Percentiles rank a stretch among this genome's conserved stretches.
Evolutionary conservation across 768 basidiomycete species (phyloP).

Genomic region (Boletus tomentosulus): DNA sequence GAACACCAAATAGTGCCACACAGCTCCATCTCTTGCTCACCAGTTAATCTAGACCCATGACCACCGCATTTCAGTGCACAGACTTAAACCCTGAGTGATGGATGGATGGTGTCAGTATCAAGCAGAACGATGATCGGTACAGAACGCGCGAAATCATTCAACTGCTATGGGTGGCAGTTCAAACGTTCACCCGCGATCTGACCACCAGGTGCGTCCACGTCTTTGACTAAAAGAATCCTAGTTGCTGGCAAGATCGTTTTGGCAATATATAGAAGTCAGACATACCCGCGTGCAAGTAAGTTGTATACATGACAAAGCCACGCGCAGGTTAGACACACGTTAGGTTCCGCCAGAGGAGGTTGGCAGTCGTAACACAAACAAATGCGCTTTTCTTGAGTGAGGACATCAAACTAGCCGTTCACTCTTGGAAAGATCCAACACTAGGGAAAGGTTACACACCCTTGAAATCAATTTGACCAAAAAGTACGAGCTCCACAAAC

Average conservation of each 20-base stretch:
- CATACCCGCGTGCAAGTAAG: no score
- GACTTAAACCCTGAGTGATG: not conserved
- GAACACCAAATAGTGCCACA: conserved; percentile 26
- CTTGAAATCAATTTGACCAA: not conserved
- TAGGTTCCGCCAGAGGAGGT: no score
- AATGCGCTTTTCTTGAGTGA: no score
- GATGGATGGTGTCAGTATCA: not conserved
- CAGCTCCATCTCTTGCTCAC: not conserved
- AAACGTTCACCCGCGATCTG: no score
- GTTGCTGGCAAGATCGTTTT: not conserved
- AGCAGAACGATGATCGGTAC: not conserved
- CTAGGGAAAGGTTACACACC: no score
- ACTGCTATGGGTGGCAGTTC: not conserved
- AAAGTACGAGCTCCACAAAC: not conserved
- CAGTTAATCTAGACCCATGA: no score
- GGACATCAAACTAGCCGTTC: no score
- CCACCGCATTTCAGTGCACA: not conserved
- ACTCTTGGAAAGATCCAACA: no score
- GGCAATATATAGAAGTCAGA: no score
- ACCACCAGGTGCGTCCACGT: not conserved
- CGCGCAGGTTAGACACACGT: not conserved
- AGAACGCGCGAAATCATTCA: not conserved
- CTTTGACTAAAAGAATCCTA: not conserved
- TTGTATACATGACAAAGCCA: no score
- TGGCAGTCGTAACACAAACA: no score